These are phyloP conservation scores for Akanthomyces lecanii DNA, from an alignment of 2,329 filamentous ascomycete species.

Conservation along the genomic window DNA sequence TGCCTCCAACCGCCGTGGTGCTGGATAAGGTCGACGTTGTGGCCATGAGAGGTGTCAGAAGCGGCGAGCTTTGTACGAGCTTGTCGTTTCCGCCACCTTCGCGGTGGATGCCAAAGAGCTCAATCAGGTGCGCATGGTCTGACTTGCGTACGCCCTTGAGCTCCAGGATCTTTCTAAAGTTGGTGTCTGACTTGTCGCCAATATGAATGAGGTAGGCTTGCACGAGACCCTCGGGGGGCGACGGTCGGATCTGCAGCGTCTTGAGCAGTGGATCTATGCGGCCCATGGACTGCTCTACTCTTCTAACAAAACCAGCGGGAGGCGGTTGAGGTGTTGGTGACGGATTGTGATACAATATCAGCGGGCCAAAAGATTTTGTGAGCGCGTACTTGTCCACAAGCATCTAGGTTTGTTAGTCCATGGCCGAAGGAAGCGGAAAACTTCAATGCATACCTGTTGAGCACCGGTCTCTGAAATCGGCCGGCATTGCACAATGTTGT, in stretches of 20 bases:
- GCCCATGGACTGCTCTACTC: constrained; percentile 77
- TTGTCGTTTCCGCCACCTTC: constrained; percentile 70
- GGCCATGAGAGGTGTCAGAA: constrained; percentile 63
- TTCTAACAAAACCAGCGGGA: constrained; percentile 69
- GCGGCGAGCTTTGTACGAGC: constrained; percentile 64
- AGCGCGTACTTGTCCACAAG: constrained; percentile 90
- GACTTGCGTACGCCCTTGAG: constrained; percentile 85
- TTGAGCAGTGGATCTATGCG: constrained; percentile 92
- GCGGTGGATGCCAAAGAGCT: constrained; percentile 77
- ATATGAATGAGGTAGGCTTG: constrained; percentile 98
- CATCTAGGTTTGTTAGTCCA: constrained; percentile 58
- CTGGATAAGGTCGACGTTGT: constrained; percentile 35
- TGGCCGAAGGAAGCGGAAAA: no score
- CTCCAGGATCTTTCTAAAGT: constrained; percentile 95
- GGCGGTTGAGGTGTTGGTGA: constrained; percentile 38
- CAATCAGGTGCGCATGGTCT: constrained; percentile 77
- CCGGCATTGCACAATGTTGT: constrained; percentile 80
- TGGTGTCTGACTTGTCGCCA: constrained; percentile 84
- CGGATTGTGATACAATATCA: constrained; percentile 61
- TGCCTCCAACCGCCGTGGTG: constrained; percentile 32
- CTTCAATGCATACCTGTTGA: constrained; percentile 61
- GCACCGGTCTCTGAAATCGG: constrained; percentile 92
- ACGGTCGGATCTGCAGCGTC: constrained; percentile 88
- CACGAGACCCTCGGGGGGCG: constrained; percentile 87
- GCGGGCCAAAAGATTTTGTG: constrained; percentile 70